phyloP scores from a whole-genome alignment of 805 yeast genomes.

The Wickerhamomyces chaumierensis region DNA sequence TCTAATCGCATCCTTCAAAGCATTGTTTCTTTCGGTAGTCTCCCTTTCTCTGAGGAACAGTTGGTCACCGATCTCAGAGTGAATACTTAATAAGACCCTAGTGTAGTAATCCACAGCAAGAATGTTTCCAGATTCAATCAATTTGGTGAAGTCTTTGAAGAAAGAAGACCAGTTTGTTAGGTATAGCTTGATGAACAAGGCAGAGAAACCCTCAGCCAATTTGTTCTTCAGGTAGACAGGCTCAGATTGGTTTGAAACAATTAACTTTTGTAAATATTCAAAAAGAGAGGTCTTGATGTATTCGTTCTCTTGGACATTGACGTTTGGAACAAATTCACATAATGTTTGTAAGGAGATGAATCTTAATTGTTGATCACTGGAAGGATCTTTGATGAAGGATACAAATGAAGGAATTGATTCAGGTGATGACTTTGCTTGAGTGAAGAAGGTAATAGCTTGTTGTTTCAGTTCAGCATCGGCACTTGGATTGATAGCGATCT shows the following conservation, averaged over 20 bases:
- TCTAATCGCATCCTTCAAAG: slow-evolving; percentile 75
- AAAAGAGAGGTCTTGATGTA: slow-evolving; percentile 16
- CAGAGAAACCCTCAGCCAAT: slow-evolving; percentile 42
- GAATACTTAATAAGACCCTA: slow-evolving; percentile 64
- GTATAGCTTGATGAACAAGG: slow-evolving; percentile 38
- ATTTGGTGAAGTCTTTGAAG: slow-evolving; percentile 35
- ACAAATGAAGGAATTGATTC: slow-evolving; percentile 36
- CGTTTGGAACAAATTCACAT: slow-evolving; percentile 14
- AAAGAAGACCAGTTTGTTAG: slow-evolving; percentile 37
- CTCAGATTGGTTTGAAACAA: slow-evolving; percentile 17
- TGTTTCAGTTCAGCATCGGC: slow-evolving; percentile 15
- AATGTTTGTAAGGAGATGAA: slow-evolving; percentile 20
- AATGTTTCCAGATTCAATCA: slow-evolving; percentile 17
- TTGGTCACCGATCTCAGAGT: slow-evolving; percentile 90
- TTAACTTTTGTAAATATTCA: slow-evolving; percentile 10
- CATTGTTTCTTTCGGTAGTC: slow-evolving; percentile 51
- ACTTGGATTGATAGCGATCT: slow-evolving; percentile 20
- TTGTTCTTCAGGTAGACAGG: slow-evolving; percentile 41
- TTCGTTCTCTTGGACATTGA: slow-evolving; percentile 10
- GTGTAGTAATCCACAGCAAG: slow-evolving; percentile 52
- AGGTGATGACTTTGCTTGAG: slow-evolving; percentile 28
- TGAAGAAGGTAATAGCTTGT: slow-evolving; percentile 32
- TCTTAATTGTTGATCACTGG: slow-evolving; percentile 17
- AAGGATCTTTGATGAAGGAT: slow-evolving; percentile 25
- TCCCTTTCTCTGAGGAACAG: slow-evolving; percentile 61